Base-by-base conservation (phyloP, 2,329 filamentous ascomycete genomes). In the Xylaria sp. region DNA sequence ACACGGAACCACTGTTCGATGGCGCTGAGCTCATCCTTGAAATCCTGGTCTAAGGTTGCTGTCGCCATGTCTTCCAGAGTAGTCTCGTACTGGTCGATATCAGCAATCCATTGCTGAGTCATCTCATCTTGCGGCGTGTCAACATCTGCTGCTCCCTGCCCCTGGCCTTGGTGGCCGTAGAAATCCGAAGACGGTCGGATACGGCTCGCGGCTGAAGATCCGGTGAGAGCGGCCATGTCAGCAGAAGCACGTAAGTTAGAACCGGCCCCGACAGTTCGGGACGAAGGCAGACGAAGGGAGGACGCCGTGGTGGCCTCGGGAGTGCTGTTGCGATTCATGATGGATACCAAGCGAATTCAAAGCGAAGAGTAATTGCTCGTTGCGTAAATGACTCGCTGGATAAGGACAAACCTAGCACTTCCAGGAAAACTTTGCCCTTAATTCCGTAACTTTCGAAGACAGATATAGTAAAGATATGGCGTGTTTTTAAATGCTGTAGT, bases 1-100 rank as follows among this genome's bases (percentile, higher is more conserved):
- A 99, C 96, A 70, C 94, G 92, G 82, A 99, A 99, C 96, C 96
- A 99, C 85, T 99, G 96, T 83, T 99, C 96, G 78, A 99, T 99
- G 74, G 96, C 96, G 79, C 94, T 98, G 69, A 99, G 88, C 82
- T 99, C 96, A 81, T 98, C 96, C 84, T 99, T 99, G 86, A 99
- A 99, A 79, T 99, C 96, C 84, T 99, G 96, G 79, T 99, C 96
- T 63, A 98, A 85, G n/a, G 96, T 98, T 32, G 96, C 96, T 36
- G 95, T 94, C 51, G 96, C 96, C 96, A 99, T 99, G 80, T 99
- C 96, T 81, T 98, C 96, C 77, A 99, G 82, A 1, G 96, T 99
- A n/a, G 91, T 97, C 85, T 99, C 96, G 77, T 98, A 98, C 81
- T 98, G 95, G 79, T 99, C 96, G 74, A 99, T 98, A 77, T 99